Evolutionary conservation across 352 stramenopile species (phyloP).

Genomic region (Phytophthora pseudosyringae): DNA sequence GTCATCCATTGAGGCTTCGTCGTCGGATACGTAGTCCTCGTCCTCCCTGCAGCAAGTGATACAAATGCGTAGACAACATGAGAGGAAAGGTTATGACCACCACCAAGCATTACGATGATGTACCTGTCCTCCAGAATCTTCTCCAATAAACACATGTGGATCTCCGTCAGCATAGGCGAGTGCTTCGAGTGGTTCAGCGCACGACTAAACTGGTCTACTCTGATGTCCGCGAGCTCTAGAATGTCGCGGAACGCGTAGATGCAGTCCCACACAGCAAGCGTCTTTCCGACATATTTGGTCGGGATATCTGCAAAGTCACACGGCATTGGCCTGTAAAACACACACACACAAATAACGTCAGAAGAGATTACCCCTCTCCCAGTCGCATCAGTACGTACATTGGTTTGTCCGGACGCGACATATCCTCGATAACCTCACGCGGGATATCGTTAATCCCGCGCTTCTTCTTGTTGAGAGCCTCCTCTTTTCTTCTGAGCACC

Average conservation of each 20-base stretch:
- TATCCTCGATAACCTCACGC: conserved; percentile 45
- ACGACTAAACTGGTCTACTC: conserved; percentile 68
- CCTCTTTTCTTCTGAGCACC: conserved; percentile 78
- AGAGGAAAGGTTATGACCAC: not conserved
- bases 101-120: not conserved
- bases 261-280: conserved; percentile 82
- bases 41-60: conserved; percentile 53
- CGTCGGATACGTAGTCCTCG: conserved; percentile 88
- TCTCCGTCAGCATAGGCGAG: conserved; percentile 67
- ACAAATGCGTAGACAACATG: not conserved
- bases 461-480: conserved; percentile 85
- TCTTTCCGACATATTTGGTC: conserved; percentile 47
- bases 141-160: conserved; percentile 89
- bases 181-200: conserved; percentile 53
- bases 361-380: not conserved
- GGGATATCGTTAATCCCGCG: conserved; percentile 58
- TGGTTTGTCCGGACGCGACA: conserved; percentile 57
- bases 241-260: conserved; percentile 77
- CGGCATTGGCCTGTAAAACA: conserved; percentile 44
- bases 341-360: conserved; percentile 10
- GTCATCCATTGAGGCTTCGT: conserved; percentile 84
- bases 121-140: conserved; percentile 77
- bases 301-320: conserved; percentile 68
- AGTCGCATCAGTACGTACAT: conserved; percentile 49
- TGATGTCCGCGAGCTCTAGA: conserved; percentile 63